These are phyloP conservation scores for Tympanopsis confertula DNA, from an alignment of 2,329 filamentous ascomycete species.

Conservation along the genomic window DNA sequence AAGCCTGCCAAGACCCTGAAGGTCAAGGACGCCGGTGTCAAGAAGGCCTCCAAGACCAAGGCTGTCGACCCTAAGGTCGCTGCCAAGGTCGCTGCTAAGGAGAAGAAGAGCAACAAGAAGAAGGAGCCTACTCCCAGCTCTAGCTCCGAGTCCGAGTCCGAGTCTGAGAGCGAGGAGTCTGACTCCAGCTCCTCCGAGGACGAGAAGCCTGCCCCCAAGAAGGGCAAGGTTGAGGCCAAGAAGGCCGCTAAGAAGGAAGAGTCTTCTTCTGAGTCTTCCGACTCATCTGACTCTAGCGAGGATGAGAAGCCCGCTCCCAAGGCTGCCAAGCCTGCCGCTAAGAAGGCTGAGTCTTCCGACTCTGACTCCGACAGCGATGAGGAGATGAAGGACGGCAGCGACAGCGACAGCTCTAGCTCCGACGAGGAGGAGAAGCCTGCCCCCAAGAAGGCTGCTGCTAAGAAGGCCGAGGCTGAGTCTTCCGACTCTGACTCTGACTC, in stretches of 20 bases:
- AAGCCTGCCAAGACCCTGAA: constrained; percentile 33
- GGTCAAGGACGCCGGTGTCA: constrained; percentile 56
- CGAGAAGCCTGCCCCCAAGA: constrained; percentile 11
- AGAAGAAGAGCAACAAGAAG: constrained; percentile 7
- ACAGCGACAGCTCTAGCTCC: constrained; percentile 9
- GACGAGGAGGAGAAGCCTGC: constrained; percentile 11
- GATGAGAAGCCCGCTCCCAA: constrained; percentile 17
- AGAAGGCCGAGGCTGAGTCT: constrained; percentile 15
- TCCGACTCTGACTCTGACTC: constrained; percentile 5
- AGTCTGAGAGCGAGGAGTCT: constrained; percentile 11
- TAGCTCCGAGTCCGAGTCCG: constrained; percentile 9
- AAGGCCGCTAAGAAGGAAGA: constrained; percentile 10
- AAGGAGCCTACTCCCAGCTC: constrained; percentile 16
- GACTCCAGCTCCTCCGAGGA: constrained; percentile 18
- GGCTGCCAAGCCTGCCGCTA: constrained; percentile 12
- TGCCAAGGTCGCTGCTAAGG: constrained; percentile 44
- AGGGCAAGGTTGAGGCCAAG: constrained; percentile 8
- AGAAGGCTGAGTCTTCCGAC: constrained; percentile 20
- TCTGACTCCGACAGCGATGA: constrained; percentile 16
- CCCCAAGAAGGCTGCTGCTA: constrained; percentile 7
- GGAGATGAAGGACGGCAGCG: constrained; percentile 1
- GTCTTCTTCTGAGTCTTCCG: constrained; percentile 8
- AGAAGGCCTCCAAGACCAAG: constrained; percentile 58
- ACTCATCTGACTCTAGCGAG: constrained; percentile 16
- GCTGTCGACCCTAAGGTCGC: constrained; percentile 56